Base-by-base conservation (phyloP, 106 monocot species). In the Allium cepa region DNA sequence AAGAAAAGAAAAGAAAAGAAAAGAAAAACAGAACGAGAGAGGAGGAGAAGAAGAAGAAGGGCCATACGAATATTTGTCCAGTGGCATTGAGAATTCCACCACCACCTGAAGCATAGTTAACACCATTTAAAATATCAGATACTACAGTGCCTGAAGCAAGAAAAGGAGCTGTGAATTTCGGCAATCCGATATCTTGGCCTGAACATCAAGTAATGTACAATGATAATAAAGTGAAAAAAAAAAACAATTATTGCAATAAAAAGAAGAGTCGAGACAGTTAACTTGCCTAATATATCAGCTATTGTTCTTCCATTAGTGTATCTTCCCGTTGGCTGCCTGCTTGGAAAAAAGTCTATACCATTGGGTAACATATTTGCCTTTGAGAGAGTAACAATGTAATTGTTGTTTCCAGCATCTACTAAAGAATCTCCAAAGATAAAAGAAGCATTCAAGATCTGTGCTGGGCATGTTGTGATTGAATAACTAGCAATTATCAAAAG, bases 21-120 rank as follows among this genome's bases (percentile, higher is more conserved):
- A 59, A 15, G n/a, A 55, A 18, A 47, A 12, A 70, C 26, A 1
- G 17, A 62, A 17, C 7, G 47, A 46, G 56, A 27, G 7, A 15
- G 46, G 6, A 15, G 46, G 6, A 55, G 57, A 61, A 5, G 16
- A 17, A 63, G 48, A 26, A 16, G 9, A 58, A 46, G 64, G 45
- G 18, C 11, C 87, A 79, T 74, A 87, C 87, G 62, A 87, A 87
- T 28, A 73, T 12, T 11, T 52, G 60, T 2, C 87, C 87, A 0
- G 87, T 87, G 0, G 75, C 53, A 52, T 78, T 83, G 26, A 87
- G 83, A 50, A 87, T 83, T 58, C 87, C 87, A 56, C 80, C 80
- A 10, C 62, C 87, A 56, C 78, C 87, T 11, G 87, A 87, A 12
- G 87, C 87, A 70, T 87, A 87, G 69, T 87, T 87, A 55, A 87